phyloP scores from a whole-genome alignment of 1,139 yeast genomes.

The Blastobotrys capitulatus region DNA sequence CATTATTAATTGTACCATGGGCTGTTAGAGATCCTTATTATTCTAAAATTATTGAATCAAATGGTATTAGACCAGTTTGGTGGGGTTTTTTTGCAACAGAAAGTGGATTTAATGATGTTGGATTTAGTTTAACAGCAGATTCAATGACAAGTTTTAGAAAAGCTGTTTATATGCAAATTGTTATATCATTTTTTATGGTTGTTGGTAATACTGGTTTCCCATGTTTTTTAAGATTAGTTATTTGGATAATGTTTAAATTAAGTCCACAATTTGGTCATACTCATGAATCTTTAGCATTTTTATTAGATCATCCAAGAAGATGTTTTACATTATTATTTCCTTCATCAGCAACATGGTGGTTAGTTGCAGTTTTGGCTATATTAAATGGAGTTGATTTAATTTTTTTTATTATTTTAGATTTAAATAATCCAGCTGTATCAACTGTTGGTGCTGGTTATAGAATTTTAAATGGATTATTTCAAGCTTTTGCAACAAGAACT shows the following conservation, averaged over 20 bases:
- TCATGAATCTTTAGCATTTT: slow-evolving; percentile 72
- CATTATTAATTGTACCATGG: slow-evolving; percentile 63
- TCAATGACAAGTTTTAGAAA: slow-evolving; percentile 65
- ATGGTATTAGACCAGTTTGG: slow-evolving; percentile 74
- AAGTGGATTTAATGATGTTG: slow-evolving; percentile 79
- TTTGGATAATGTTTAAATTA: slow-evolving; percentile 70
- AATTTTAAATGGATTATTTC: slow-evolving; percentile 76
- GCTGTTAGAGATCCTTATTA: slow-evolving; percentile 41
- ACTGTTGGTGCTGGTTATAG: slow-evolving; percentile 60
- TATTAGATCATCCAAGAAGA: slow-evolving; percentile 93
- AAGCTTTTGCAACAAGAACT: slow-evolving; percentile 89
- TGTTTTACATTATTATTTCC: slow-evolving; percentile 93
- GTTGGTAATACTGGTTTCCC: slow-evolving; percentile 96
- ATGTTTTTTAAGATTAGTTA: slow-evolving; percentile 63
- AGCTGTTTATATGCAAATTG: slow-evolving; percentile 59
- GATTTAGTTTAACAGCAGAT: slow-evolving; percentile 71
- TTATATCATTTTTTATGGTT: slow-evolving; percentile 63
- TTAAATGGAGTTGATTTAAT: slow-evolving; percentile 75
- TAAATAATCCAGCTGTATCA: slow-evolving; percentile 41
- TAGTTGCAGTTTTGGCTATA: slow-evolving; percentile 62
- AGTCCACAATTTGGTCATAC: slow-evolving; percentile 50
- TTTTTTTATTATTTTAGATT: slow-evolving; percentile 72
- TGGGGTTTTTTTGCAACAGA: slow-evolving; percentile 85
- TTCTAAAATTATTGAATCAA: slow-evolving; percentile 38
- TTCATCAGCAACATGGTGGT: slow-evolving; percentile 93